Base-by-base conservation (phyloP, 805 yeast species). In the Hanseniaspora hatyaiensis region DNA sequence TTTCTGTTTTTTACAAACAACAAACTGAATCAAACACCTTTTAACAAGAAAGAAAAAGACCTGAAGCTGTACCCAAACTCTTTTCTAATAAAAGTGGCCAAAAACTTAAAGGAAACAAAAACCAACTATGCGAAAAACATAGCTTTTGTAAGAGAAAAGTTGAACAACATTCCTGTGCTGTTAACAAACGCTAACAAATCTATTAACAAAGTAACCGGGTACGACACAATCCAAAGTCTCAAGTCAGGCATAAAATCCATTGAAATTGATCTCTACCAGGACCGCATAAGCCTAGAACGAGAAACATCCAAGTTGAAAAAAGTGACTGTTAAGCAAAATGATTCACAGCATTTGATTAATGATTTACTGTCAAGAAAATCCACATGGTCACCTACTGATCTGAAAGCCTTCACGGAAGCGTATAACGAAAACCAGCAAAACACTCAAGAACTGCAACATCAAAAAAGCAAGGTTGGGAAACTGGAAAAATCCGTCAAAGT, bases 201-300 rank as follows among this genome's bases (percentile, higher is more conserved):
- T 1, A 69, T 89, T 29, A 92, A 92, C 57, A 95, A 87, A 55
- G 79, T 87, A 9, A 89, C 98, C 0, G 98, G 98, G 0, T 92
- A 92, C 61, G 73, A 86, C 0, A 70, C 79, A 16, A 84, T 92
- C 49, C 94, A 84, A 57, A 68, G 71, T 50, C 64, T 89, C 55
- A 80, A 86, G 61, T 60, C 67, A 24, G 64, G 74, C 1, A 85
- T 92, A 26, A 76, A 72, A 8, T 51, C 57, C 0, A 52, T 67
- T 52, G 96, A 89, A 55, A 51, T 52, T 12, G 67, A 71, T 28
- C 60, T 85, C 33, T 66, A 66, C 42, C 60, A 59, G 1, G 65
- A 77, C 3, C 74, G 84, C 49, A 60, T 60, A 0, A 55, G 64
- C 1, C 78, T 82, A 5, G 69, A 67, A 34, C 36, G 31, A 0